These are phyloP conservation scores for Piedraia hortae DNA, from an alignment of 2,329 filamentous ascomycete species.

Conservation along the genomic window DNA sequence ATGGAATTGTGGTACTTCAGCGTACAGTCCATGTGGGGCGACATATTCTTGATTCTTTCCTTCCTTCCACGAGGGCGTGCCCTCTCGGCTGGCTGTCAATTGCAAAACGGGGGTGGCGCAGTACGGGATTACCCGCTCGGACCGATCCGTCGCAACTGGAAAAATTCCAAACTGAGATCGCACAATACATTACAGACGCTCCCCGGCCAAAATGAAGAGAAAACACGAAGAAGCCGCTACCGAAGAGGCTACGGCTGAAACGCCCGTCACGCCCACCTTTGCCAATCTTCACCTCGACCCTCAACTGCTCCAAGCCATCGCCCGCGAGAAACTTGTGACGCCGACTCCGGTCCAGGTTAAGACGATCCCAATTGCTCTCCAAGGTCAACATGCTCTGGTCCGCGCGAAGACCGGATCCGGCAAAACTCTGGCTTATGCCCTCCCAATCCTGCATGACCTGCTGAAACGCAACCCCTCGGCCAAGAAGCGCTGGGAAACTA, in stretches of 20 bases:
- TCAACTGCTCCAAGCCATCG: slow-evolving; percentile 61
- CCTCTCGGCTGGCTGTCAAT: too few relatives aligned
- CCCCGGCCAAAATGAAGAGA: too few relatives aligned
- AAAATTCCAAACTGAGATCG: too few relatives aligned
- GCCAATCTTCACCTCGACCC: slow-evolving; percentile 55
- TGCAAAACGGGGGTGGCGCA: too few relatives aligned
- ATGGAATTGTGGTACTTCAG: too few relatives aligned
- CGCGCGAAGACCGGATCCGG: slow-evolving; percentile 88
- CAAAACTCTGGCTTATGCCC: slow-evolving; percentile 86
- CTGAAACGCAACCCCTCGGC: slow-evolving; percentile 44
- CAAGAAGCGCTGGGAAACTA: slow-evolving; percentile 24
- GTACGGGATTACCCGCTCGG: too few relatives aligned
- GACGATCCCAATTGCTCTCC: slow-evolving; percentile 64
- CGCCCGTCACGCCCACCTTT: slow-evolving; percentile 26
- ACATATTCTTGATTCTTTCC: too few relatives aligned
- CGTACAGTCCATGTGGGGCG: too few relatives aligned
- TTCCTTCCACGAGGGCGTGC: too few relatives aligned
- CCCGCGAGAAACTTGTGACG: slow-evolving; percentile 54
- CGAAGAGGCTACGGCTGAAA: slow-evolving; percentile 3
- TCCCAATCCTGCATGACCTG: slow-evolving; percentile 67
- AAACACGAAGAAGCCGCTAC: too few relatives aligned
- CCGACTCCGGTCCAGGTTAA: slow-evolving; percentile 75
- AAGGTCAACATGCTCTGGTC: slow-evolving; percentile 70
- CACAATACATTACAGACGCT: too few relatives aligned
- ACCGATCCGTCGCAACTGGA: too few relatives aligned